Evolutionary conservation across 306 rosid genomes (phyloP).

Genomic region (Vigna mungo): DNA sequence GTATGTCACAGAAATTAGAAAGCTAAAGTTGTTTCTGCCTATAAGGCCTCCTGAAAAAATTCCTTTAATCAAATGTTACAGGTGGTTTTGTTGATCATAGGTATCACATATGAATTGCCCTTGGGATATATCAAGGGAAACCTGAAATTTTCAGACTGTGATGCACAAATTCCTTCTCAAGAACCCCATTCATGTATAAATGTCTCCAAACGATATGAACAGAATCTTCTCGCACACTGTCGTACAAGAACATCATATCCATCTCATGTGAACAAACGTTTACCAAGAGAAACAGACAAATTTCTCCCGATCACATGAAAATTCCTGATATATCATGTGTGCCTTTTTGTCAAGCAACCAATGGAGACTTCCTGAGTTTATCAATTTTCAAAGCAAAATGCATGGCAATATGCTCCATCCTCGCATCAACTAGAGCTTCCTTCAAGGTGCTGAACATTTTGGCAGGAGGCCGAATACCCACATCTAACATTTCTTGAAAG

Average conservation of each 20-base stretch:
- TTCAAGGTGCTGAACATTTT: slow-evolving; percentile 68
- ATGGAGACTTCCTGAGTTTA: slow-evolving; percentile 66
- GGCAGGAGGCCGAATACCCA: slow-evolving; percentile 81
- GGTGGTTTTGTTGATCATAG: background rate
- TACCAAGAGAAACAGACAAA: background rate
- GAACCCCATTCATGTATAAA: background rate
- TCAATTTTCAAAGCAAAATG: slow-evolving; percentile 58
- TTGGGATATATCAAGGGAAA: background rate
- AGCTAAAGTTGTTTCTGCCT: background rate
- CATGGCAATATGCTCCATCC: slow-evolving; percentile 56
- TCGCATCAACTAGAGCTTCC: slow-evolving; percentile 60
- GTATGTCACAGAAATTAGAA: too few relatives aligned
- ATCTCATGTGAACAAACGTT: background rate
- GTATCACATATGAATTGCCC: background rate
- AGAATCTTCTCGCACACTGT: background rate
- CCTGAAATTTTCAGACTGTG: background rate
- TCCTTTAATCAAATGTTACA: background rate
- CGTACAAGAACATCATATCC: background rate
- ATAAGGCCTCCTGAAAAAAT: background rate
- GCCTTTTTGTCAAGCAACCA: slow-evolving; percentile 43
- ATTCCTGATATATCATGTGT: background rate
- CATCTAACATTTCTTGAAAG: slow-evolving; percentile 80
- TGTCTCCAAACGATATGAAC: background rate
- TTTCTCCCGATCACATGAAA: background rate
- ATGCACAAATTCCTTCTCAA: background rate